Percentiles rank a stretch among this genome's conserved stretches.
phyloP scores from a whole-genome alignment of 805 yeast species.

The Suhomyces sp. region DNA sequence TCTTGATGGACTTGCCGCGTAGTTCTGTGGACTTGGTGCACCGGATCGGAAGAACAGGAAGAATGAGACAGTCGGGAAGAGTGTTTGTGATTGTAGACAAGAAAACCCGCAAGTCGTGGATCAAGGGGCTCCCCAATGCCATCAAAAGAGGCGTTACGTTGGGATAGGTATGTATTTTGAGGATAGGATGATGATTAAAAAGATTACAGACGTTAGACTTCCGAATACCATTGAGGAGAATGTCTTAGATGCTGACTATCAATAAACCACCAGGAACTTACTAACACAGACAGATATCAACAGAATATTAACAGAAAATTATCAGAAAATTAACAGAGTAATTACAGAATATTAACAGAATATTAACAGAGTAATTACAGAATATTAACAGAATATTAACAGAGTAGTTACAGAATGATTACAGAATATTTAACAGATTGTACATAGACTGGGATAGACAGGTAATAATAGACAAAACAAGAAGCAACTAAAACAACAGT shows the following conservation, averaged over 20 bases:
- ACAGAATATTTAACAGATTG: background rate
- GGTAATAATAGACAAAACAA: background rate
- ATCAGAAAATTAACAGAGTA: no score
- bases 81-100: constrained; percentile 77
- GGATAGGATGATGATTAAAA: constrained; percentile 30
- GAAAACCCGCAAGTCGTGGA: constrained; percentile 70
- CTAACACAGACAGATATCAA: constrained; percentile 2
- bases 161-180: constrained; percentile 16
- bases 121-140: constrained; percentile 72
- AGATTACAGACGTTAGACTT: constrained; percentile 43
- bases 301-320: no score
- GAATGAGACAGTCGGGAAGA: constrained; percentile 87
- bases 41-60: constrained; percentile 90
- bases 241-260: constrained; percentile 27
- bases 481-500: no score
- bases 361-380: no score
- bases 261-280: background rate
- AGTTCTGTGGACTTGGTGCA: constrained; percentile 85
- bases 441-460: background rate
- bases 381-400: no score
- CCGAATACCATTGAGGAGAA: constrained; percentile 34
- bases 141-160: constrained; percentile 48
- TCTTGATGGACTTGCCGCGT: constrained; percentile 81
- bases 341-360: no score
- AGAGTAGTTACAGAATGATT: no score